Conservation (phyloP, 1,284 basidiomycete genomes). For the Ceratorhiza oryzae-sativae region DNA sequence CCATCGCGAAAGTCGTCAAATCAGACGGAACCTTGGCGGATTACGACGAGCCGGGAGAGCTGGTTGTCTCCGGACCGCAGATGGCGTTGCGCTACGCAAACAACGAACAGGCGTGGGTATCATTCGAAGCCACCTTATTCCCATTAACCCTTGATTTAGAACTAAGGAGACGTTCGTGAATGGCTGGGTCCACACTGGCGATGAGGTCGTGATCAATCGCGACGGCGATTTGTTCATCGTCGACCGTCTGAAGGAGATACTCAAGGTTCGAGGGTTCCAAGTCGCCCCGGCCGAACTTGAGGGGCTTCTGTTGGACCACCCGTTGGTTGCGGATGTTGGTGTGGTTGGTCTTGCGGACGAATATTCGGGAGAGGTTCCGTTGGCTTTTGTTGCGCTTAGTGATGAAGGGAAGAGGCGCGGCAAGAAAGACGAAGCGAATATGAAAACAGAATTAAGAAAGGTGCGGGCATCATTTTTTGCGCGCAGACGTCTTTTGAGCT, state of each 20-base stretch:
- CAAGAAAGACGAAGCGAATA: conserved; percentile 54
- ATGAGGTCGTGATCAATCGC: conserved; percentile 65
- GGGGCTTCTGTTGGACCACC: conserved; percentile 74
- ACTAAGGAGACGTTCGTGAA: conserved; percentile 66
- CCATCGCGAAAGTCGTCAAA: conserved; percentile 64
- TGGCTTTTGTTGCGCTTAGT: conserved; percentile 70
- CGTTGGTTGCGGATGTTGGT: conserved; percentile 72
- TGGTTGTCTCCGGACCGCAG: conserved; percentile 65
- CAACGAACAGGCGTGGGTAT: conserved; percentile 64
- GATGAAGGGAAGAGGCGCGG: conserved; percentile 55
- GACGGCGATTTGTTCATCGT: conserved; percentile 68
- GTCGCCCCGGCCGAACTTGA: conserved; percentile 59
- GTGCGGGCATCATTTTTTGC: background rate
- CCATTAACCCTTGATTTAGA: conserved; percentile 48
- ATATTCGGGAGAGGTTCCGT: conserved; percentile 77
- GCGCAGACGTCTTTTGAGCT: conserved; percentile 37
- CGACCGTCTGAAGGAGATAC: conserved; percentile 65
- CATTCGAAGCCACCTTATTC: background rate
- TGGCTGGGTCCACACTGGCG: conserved; percentile 73
- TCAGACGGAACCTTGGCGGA: conserved; percentile 64
- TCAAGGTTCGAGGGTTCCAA: conserved; percentile 46
- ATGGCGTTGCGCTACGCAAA: conserved; percentile 64
- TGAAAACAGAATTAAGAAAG: conserved; percentile 46
- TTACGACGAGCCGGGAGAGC: conserved; percentile 71
- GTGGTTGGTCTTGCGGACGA: conserved; percentile 80